Base-by-base conservation (phyloP, 768 basidiomycete genomes). In the Macrolepiota dolichaula region DNA sequence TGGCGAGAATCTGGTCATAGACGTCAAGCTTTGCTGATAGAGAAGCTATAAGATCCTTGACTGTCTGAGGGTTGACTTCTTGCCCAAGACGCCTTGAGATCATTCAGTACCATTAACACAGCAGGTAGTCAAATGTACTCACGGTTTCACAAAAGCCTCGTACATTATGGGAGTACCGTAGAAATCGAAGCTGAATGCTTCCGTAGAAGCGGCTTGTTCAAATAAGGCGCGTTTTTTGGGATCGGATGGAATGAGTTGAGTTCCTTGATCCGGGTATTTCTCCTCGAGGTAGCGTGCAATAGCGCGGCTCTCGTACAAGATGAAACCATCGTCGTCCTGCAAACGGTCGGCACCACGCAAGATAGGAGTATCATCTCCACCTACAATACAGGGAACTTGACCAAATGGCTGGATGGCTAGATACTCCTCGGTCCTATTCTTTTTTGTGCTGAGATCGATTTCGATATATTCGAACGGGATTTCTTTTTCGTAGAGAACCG, bases 251-350 rank as follows among this genome's bases (percentile, higher is more conserved):
- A 83, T 69, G 32, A 86, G 75, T n/a, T 65, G 50, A 3, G 77
- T 74, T 32, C 82, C 82, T 64, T 81, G 77, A 51, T 69, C 62
- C 0, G 75, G 67, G 62, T 85, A 80, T 66, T 84, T 85, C 53
- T 68, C 68, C 32, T 73, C 77, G 62, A 86, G 64, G 70, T 86
- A 88, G 32, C 81, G 79, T 19, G 68, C 68, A 56, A 87, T 85
- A 0, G 85, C 84, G 19, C 84, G 77, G 40, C 77, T 77, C 62
- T 85, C 85, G 70, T 76, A 85, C 12, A 88, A 65, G 53, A 77
- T 70, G 68, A 87, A 80, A 2, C 83, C 85, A 36, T 82, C 81
- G 13, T 86, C 83, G 55, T 81, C 71, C 79, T 81, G 49, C 24
- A 17, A 32, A n/a, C 25, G 42, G 1, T 49, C 9, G 19, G 22